Base-by-base conservation (phyloP, 371 early-diverging fungal species). In the Apophysomyces sp. region DNA sequence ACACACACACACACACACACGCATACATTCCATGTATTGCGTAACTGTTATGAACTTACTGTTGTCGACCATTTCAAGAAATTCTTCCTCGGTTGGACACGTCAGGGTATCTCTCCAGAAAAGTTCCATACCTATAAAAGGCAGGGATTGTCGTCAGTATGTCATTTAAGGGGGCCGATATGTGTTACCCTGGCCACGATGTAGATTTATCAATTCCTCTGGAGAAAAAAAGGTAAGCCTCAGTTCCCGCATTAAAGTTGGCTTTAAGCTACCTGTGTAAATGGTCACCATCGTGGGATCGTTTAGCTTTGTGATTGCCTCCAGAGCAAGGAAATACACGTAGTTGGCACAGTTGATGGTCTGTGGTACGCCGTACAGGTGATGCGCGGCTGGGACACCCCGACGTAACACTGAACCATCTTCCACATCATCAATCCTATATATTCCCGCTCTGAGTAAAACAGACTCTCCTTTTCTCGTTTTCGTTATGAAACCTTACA, bases 311-410 rank as follows among this genome's bases (percentile, higher is more conserved):
- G 74, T 37, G 7, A 95, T 69, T 59, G 97, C 92, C 31, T 89
- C 74, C 13, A 97, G 73, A 0, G 98, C 97, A 28, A 95, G 71
- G 68, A 97, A 97, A 71, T 96, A 97, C 32, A 95, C 94, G 63
- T 93, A 97, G 65, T 97, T 97, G 24, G 96, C 98, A 39, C 92
- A 91, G 65, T 97, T 98, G 66, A 98, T 98, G 13, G 96, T 92
- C 65, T 88, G 77, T 12, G 98, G 90, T 3, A 90, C 74, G 4
- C 99, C 98, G 77, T 87, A 98, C 30, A 98, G 92, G 62, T 92
- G 90, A 80, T 98, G 98, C 1, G 99, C 95, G 21, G 94, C 98
- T 55, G 99, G 99, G 3, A 89, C 86, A 2, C 98, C 98, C 56
- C 98, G 81, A 49, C 98, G 81, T 53, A 98, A 65, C 21, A 82